These are phyloP conservation scores for Didymella lethalis DNA, from an alignment of 2,329 filamentous ascomycete genomes.

Conservation along the genomic window DNA sequence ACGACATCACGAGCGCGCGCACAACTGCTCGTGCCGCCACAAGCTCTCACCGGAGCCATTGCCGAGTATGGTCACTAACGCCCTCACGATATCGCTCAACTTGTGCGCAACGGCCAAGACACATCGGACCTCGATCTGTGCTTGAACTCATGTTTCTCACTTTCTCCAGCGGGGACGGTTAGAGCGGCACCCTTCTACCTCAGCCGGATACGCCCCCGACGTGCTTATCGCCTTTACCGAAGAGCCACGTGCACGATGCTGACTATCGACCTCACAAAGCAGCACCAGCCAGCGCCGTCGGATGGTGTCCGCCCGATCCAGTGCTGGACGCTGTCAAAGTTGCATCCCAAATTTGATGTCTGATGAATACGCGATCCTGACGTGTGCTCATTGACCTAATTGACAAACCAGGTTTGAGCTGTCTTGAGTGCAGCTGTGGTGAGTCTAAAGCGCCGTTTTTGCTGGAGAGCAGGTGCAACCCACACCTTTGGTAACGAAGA, in stretches of 20 bases:
- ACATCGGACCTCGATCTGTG: not conserved
- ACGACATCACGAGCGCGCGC: not conserved
- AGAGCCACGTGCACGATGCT: constrained; percentile 11
- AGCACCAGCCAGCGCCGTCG: constrained; percentile 3
- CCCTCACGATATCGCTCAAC: not conserved
- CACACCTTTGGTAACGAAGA: constrained; percentile 8
- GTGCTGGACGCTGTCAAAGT: not conserved
- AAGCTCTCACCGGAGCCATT: not conserved
- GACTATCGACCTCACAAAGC: not conserved
- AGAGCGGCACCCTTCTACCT: constrained; percentile 8
- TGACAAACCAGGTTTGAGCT: constrained; percentile 1
- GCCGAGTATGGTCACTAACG: not conserved
- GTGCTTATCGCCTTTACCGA: not conserved
- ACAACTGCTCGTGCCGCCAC: not conserved
- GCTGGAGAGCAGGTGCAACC: constrained; percentile 1
- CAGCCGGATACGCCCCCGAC: not conserved
- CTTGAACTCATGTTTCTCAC: constrained; percentile 5
- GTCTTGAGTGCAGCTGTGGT: not conserved
- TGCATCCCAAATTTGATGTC: not conserved
- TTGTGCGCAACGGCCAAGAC: not conserved
- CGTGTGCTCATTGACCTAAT: not conserved
- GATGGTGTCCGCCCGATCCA: not conserved
- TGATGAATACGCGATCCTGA: not conserved
- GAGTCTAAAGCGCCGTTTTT: constrained; percentile 1
- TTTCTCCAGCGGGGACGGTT: constrained; percentile 14